Conservation (phyloP, 2,329 filamentous ascomycete genomes). For the Penicillium sp. region DNA sequence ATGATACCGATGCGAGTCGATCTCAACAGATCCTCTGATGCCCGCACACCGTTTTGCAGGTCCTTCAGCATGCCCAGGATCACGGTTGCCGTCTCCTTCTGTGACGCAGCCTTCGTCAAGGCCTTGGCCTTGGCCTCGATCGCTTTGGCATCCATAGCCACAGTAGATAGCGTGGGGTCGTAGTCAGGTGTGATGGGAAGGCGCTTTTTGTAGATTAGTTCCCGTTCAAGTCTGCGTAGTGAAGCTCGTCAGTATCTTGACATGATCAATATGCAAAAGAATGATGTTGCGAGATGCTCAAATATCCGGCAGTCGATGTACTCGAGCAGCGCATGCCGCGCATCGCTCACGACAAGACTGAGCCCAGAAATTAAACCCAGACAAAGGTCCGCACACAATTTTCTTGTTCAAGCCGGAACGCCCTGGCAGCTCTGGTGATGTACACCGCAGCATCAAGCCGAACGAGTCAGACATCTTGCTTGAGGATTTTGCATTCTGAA, state of each 20-base stretch:
- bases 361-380: neutral
- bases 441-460: slow-evolving; percentile 1
- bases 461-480: slow-evolving; percentile 11
- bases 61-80: slow-evolving; percentile 73
- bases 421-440: neutral
- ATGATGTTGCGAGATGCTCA: neutral
- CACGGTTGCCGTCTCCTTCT: slow-evolving; percentile 70
- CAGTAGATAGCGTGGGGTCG: slow-evolving; percentile 3
- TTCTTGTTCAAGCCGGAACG: neutral
- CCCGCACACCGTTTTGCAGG: slow-evolving; percentile 74
- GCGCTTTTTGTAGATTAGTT: neutral
- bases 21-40: slow-evolving; percentile 85
- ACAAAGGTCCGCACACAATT: neutral
- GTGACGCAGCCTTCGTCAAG: slow-evolving; percentile 72
- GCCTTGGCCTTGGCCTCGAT: slow-evolving; percentile 74
- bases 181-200: neutral
- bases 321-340: neutral
- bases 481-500: neutral
- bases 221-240: slow-evolving; percentile 1
- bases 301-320: neutral
- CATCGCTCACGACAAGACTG: neutral
- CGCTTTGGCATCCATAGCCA: slow-evolving; percentile 74
- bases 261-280: neutral
- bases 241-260: neutral
- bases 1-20: slow-evolving; percentile 88